Evolutionary conservation across 495 filamentous ascomycete species (phyloP).

Genomic region (Talaromyces proteolyticus): DNA sequence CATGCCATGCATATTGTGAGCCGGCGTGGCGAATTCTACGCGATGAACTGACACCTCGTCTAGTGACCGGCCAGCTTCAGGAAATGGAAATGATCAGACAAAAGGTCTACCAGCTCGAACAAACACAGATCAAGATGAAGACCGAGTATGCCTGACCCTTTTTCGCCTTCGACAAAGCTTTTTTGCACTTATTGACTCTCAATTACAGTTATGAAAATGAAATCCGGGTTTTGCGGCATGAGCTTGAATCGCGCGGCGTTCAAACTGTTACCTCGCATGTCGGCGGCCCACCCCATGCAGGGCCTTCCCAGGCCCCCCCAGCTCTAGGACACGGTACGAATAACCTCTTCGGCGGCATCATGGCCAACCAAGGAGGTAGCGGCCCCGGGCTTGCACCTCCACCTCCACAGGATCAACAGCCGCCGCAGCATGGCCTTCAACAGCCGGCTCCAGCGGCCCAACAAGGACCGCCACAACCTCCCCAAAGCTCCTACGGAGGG

Average conservation of each 20-base stretch:
- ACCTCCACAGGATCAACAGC: slow-evolving; percentile 58
- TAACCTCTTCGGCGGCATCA: slow-evolving; percentile 91
- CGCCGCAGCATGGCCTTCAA: slow-evolving; percentile 54
- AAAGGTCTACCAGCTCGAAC: slow-evolving; percentile 87
- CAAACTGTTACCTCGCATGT: slow-evolving; percentile 59
- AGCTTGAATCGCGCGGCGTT: slow-evolving; percentile 82
- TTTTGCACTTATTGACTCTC: neutral
- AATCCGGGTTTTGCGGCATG: slow-evolving; percentile 73
- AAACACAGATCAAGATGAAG: slow-evolving; percentile 79
- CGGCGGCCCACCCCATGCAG: slow-evolving; percentile 58
- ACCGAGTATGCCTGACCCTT: slow-evolving; percentile 59
- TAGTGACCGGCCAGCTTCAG: slow-evolving; percentile 80
- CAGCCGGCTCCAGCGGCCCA: slow-evolving; percentile 54
- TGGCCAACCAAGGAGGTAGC: slow-evolving; percentile 83
- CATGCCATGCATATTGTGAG: neutral
- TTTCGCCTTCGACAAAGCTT: slow-evolving; percentile 3
- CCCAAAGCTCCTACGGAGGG: slow-evolving; percentile 51
- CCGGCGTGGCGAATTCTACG: neutral
- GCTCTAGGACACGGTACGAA: slow-evolving; percentile 86
- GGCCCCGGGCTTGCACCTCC: slow-evolving; percentile 85
- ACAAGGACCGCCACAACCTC: slow-evolving; percentile 57
- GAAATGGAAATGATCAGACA: slow-evolving; percentile 91
- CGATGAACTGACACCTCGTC: slow-evolving; percentile 14
- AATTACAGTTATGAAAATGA: slow-evolving; percentile 83
- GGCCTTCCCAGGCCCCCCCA: slow-evolving; percentile 76